These are phyloP conservation scores for Dothiorella sarmentorum DNA, from an alignment of 2,329 filamentous ascomycete species.

Conservation along the genomic window DNA sequence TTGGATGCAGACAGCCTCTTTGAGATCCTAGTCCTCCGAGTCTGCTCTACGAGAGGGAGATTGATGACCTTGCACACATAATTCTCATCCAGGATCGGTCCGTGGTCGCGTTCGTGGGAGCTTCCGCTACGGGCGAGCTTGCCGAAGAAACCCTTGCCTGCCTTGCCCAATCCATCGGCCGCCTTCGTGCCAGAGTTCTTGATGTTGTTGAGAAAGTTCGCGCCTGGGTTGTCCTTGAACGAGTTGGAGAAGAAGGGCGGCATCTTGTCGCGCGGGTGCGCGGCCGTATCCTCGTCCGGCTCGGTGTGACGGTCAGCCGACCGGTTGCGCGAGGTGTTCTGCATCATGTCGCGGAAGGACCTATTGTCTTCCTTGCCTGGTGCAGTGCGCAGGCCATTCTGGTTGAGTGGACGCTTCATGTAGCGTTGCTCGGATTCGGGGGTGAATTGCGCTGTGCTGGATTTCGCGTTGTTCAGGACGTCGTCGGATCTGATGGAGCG, in stretches of 20 bases:
- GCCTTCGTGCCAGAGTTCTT: conserved; percentile 70
- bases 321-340: conserved; percentile 58
- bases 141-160: conserved; percentile 78
- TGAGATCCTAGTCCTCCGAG: conserved; percentile 84
- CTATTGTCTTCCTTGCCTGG: conserved; percentile 65
- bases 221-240: conserved; percentile 58
- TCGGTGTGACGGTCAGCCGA: conserved; percentile 63
- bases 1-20: conserved; percentile 81
- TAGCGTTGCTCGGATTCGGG: conserved; percentile 25
- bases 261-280: conserved; percentile 26
- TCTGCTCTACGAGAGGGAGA: conserved; percentile 80
- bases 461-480: conserved; percentile 25
- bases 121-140: conserved; percentile 70
- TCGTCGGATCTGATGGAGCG: conserved; percentile 46
- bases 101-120: conserved; percentile 62
- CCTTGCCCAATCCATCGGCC: conserved; percentile 64
- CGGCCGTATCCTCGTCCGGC: conserved; percentile 31
- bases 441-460: conserved; percentile 22
- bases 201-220: conserved; percentile 68
- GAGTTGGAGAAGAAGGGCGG: conserved; percentile 44
- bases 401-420: conserved; percentile 34
- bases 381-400: conserved; percentile 57
- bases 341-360: conserved; percentile 65
- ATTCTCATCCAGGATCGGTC: conserved; percentile 66
- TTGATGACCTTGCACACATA: conserved; percentile 85